Evolutionary conservation across 805 yeast species (phyloP).

Genomic region (Komagataella populi): DNA sequence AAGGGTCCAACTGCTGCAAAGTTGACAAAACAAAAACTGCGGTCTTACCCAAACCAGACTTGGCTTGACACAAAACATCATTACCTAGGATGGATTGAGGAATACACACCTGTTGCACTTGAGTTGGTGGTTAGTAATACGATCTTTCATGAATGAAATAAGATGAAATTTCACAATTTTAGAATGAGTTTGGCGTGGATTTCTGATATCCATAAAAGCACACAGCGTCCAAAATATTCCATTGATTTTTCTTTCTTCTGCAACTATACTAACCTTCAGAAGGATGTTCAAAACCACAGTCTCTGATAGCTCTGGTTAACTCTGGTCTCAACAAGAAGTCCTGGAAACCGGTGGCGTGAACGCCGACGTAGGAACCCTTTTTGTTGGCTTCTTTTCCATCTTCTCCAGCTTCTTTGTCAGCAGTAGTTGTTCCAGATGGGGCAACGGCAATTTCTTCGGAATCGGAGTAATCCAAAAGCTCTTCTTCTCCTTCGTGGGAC

Average conservation of each 20-base stretch:
- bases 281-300: slow-evolving; percentile 99
- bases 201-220: neutral
- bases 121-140: slow-evolving; percentile 5
- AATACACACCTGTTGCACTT: slow-evolving; percentile 94
- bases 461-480: slow-evolving; percentile 96
- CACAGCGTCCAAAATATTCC: neutral
- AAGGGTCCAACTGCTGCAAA: slow-evolving; percentile 93
- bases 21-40: slow-evolving; percentile 96
- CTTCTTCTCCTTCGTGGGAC: slow-evolving; percentile 99
- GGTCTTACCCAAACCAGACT: slow-evolving; percentile 98
- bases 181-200: neutral
- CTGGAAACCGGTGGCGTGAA: slow-evolving; percentile 97
- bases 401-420: slow-evolving; percentile 26
- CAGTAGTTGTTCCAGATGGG: slow-evolving; percentile 33
- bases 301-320: slow-evolving; percentile 92
- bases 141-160: neutral
- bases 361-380: slow-evolving; percentile 96
- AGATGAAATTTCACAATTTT: neutral
- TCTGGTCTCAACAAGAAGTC: slow-evolving; percentile 96
- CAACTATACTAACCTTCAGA: slow-evolving; percentile 81
- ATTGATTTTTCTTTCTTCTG: neutral
- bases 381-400: slow-evolving; percentile 41
- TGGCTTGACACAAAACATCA: slow-evolving; percentile 97
- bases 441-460: slow-evolving; percentile 87
- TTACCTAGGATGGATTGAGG: slow-evolving; percentile 98